Evolutionary conservation across 108 stramenopile genomes (phyloP), one percentile per base, ranked within the genome.

Genomic region (Cyclotella choctawhatcheeana): DNA sequence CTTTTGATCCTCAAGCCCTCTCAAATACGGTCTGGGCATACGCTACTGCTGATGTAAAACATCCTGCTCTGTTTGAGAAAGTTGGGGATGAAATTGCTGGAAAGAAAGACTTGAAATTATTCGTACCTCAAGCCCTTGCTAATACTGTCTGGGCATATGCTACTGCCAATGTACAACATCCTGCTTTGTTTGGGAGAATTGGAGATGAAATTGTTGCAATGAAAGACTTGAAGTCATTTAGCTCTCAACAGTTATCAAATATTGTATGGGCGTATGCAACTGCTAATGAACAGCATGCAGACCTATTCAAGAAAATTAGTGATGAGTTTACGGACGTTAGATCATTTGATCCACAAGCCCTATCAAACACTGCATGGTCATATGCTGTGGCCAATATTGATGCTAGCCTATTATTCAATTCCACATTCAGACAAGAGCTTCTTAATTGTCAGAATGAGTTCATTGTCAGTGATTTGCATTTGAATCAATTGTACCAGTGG

Each of bases 91-190:
- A 8, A 3, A 64, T 64, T 47, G 44, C n/a, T 29, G 5, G 7
- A 3, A 18, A 31, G 55, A 0, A 10, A 10, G 55, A 56, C 12
- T 56, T 56, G 35, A 60, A 43, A 37, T 60, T 24, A 5, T 43
- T 37, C 37, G 13, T 17, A 7, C 24, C 31, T 33, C 54, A 69
- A 56, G 29, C 27, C 14, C 16, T 56, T 31, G 29, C 55, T 14
- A 56, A 56, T 13, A 69, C 44, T 2, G 68, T 69, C 2, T 69
- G 68, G 68, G 54, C 68, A 7, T 69, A 24, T 40, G 68, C 68
- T 22, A 55, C 54, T 8, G 55, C 20, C 7, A 37, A 18, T 56
- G 13, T 1, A 31, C 29, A 30, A 12, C 27, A 56, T 56, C 55
- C 55, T 56, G 1, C 1, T 29, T 51, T 69, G 20, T 58, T 69